These are phyloP conservation scores for Clitoria ternatea DNA, from an alignment of 306 rosid species.

Conservation along the genomic window DNA sequence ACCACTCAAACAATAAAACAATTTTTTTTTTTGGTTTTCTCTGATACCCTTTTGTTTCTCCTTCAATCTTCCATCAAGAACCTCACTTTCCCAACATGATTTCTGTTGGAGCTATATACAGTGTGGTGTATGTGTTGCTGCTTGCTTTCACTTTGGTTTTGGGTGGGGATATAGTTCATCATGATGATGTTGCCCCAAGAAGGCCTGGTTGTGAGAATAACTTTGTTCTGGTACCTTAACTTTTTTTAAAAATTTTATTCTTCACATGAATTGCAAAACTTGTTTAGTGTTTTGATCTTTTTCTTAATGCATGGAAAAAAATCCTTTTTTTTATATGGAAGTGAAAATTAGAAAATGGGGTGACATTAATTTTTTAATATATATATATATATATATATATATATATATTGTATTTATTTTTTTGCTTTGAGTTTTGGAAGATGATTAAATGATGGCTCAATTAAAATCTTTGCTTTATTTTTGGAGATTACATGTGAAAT, in stretches of 20 bases:
- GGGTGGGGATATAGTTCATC: slow-evolving; percentile 94
- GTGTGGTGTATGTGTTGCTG: slow-evolving; percentile 34
- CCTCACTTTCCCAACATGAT: slow-evolving; percentile 36
- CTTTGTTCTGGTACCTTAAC: slow-evolving; percentile 79
- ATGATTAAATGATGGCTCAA: slow-evolving; percentile 12
- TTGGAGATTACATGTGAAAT: not conserved
- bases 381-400: not conserved
- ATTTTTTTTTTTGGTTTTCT: not conserved
- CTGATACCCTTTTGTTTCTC: slow-evolving; percentile 7
- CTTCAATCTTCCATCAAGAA: slow-evolving; percentile 9
- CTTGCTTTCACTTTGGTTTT: slow-evolving; percentile 42
- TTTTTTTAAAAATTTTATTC: not conserved
- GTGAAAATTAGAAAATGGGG: not conserved
- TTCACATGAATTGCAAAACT: not conserved
- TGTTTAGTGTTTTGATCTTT: slow-evolving; percentile 3
- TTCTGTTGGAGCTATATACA: slow-evolving; percentile 35
- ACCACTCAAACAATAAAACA: not conserved
- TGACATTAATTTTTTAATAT: not conserved
- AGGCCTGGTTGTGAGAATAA: slow-evolving; percentile 87
- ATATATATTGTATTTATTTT: slow-evolving; percentile 2
- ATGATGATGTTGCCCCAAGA: slow-evolving; percentile 67
- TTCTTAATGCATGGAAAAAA: slow-evolving; percentile 16
- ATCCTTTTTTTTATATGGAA: not conserved
- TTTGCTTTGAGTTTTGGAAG: slow-evolving; percentile 24
- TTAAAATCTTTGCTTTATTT: slow-evolving; percentile 5